Base-by-base conservation (phyloP, 2,329 filamentous ascomycete genomes). In the Chalaropsis ovoidea region DNA sequence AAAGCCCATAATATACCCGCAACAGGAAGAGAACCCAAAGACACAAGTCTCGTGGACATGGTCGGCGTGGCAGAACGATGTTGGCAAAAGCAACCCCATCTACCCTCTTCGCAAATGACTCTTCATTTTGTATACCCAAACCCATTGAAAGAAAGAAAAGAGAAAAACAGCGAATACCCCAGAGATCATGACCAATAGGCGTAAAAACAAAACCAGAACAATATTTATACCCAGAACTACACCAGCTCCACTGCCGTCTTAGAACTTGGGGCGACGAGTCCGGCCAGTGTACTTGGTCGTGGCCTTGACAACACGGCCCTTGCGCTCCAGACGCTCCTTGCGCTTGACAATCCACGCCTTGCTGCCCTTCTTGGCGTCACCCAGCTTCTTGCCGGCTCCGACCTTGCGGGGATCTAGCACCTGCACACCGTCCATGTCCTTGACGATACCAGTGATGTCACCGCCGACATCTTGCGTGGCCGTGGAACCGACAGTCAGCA, bases 221-320 rank as follows among this genome's bases (percentile, higher is more conserved):
- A 24, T 41, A 22, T n/a, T 7, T 19, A 24, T 31, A 47, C 41
- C 22, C 61, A 45, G 61, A 15, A n/a, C 60, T 27, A 22, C 42
- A 62, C 27, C 52, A 19, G 31, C 41, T 24, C 52, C 52, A 31
- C 13, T 56, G 13, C 19, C 7, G 24, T 56, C 19, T 70, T 75
- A 96, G 74, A 95, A 96, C 41, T 85, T 85, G 65, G 86, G 79
- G 67, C 89, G 84, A 75, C 94, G 83, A 79, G 91, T 96, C 71
- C 94, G 81, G 39, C 93, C 94, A 0, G 93, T 97, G 75, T 96
- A 99, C 76, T 95, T 97, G 63, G 89, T 95, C 65, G 82, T 90
- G 0, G 86, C 78, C 80, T 97, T 97, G 70, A 97, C 93, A 35
- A 97, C 82, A 79, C 94, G 96, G 58, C 94, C 94, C 76, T 96